Percentiles rank a stretch among this genome's conserved stretches.
Evolutionary conservation across 345 rosid species (phyloP).

Genomic region (Arabis alpina): DNA sequence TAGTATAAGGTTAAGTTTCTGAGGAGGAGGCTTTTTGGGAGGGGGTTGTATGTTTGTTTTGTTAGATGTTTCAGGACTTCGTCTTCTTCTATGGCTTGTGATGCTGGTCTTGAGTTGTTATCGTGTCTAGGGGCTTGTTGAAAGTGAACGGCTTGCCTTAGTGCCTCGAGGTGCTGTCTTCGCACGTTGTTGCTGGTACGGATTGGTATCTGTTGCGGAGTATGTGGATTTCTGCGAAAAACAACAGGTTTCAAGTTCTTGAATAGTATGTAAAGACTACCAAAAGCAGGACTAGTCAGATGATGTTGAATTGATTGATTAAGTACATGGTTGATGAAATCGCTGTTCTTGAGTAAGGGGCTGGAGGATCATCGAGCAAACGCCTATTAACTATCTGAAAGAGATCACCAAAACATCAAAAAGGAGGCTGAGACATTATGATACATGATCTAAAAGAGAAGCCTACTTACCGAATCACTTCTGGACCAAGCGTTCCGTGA

Average conservation of each 20-base stretch:
- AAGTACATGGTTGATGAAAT: conserved; percentile 32
- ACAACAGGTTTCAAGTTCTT: conserved; percentile 16
- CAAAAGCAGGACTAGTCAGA: conserved; percentile 16
- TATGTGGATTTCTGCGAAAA: conserved; percentile 33
- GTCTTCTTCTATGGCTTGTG: conserved; percentile 45
- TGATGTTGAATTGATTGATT: conserved; percentile 1
- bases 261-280: not conserved
- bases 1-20: conserved; percentile 61
- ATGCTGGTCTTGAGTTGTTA: conserved; percentile 26
- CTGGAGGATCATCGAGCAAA: conserved; percentile 19
- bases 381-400: conserved; percentile 32
- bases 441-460: not conserved
- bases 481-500: conserved; percentile 33
- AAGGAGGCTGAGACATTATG: not conserved
- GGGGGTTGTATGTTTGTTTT: conserved; percentile 63
- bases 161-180: conserved; percentile 38
- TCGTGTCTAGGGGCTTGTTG: conserved; percentile 19
- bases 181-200: conserved; percentile 31
- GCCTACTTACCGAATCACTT: conserved; percentile 17
- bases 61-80: conserved; percentile 53
- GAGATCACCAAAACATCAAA: conserved; percentile 27
- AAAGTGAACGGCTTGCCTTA: conserved; percentile 39
- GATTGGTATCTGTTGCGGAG: conserved; percentile 21
- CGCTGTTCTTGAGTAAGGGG: conserved; percentile 11
- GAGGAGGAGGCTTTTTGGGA: conserved; percentile 48